Percentiles rank a stretch among this genome's conserved stretches.
Conservation (phyloP, 345 rosid species). For the Corchorus capsularis region DNA sequence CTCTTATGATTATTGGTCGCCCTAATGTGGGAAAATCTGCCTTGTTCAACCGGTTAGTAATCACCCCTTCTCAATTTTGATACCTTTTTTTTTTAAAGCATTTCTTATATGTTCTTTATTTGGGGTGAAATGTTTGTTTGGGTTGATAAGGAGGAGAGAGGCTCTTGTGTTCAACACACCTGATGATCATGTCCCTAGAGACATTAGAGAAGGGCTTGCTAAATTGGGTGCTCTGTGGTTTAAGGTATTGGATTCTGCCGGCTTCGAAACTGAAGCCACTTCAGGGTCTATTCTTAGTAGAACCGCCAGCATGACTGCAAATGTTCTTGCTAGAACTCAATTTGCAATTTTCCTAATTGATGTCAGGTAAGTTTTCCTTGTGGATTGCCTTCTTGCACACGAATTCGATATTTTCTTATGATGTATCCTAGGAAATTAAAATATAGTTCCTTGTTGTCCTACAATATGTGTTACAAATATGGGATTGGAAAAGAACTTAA, state of each 20-base stretch:
- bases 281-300: conserved; percentile 87
- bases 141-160: conserved; percentile 90
- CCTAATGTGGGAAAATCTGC: conserved; percentile 98
- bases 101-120: background rate
- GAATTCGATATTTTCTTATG: background rate
- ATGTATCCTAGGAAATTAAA: background rate
- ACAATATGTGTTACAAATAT: background rate
- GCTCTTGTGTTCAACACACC: conserved; percentile 94
- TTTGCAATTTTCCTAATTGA: conserved; percentile 81
- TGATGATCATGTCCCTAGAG: conserved; percentile 91
- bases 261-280: conserved; percentile 87
- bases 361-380: conserved; percentile 54
- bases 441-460: background rate
- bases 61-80: background rate
- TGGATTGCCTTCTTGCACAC: conserved; percentile 1
- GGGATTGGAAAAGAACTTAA: background rate
- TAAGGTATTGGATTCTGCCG: conserved; percentile 91
- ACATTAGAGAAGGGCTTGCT: conserved; percentile 92
- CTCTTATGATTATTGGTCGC: conserved; percentile 84
- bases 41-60: conserved; percentile 73
- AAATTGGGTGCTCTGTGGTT: conserved; percentile 84
- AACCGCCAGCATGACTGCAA: conserved; percentile 85
- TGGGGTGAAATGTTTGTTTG: conserved; percentile 27
- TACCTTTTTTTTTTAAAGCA: background rate
- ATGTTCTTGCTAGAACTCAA: conserved; percentile 74